Conservation (phyloP, 1,284 basidiomycete genomes). For the Xerocomus minutiporus region DNA sequence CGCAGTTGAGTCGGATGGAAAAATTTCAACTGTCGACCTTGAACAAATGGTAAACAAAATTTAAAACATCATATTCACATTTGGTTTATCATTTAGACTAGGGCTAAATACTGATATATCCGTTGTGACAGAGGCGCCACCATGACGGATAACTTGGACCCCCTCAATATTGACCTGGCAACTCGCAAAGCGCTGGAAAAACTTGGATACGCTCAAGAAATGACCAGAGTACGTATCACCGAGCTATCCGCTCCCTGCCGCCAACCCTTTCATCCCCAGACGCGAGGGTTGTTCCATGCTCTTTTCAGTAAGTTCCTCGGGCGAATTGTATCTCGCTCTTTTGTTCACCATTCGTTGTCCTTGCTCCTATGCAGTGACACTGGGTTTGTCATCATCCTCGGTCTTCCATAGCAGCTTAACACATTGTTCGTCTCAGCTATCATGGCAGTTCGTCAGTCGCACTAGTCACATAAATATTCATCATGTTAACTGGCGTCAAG, state of each 20-base stretch:
- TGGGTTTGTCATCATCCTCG: slow-evolving; percentile 33
- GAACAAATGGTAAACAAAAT: too few relatives aligned
- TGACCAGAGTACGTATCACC: slow-evolving; percentile 38
- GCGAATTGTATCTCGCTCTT: neutral
- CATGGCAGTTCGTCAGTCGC: slow-evolving; percentile 48
- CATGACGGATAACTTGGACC: slow-evolving; percentile 11
- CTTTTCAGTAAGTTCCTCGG: slow-evolving; percentile 46
- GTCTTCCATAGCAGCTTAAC: neutral
- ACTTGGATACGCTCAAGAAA: slow-evolving; percentile 49
- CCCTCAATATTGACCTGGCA: slow-evolving; percentile 19
- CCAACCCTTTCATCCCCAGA: slow-evolving; percentile 28
- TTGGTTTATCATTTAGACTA: too few relatives aligned
- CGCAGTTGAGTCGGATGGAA: too few relatives aligned
- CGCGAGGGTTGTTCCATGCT: slow-evolving; percentile 42
- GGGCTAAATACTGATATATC: too few relatives aligned
- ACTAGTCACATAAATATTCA: neutral
- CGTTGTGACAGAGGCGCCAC: neutral
- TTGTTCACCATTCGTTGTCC: slow-evolving; percentile 1
- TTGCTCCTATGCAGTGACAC: slow-evolving; percentile 36
- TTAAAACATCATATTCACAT: too few relatives aligned
- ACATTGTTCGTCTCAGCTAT: slow-evolving; percentile 36
- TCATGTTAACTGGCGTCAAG: slow-evolving; percentile 28
- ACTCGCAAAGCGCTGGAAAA: slow-evolving; percentile 38
- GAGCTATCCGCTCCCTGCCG: too few relatives aligned
- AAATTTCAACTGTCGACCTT: too few relatives aligned